Evolutionary conservation across 805 yeast species (phyloP), one percentile per base, ranked within the genome.

Genomic region (Kurtzmaniella fragi): DNA sequence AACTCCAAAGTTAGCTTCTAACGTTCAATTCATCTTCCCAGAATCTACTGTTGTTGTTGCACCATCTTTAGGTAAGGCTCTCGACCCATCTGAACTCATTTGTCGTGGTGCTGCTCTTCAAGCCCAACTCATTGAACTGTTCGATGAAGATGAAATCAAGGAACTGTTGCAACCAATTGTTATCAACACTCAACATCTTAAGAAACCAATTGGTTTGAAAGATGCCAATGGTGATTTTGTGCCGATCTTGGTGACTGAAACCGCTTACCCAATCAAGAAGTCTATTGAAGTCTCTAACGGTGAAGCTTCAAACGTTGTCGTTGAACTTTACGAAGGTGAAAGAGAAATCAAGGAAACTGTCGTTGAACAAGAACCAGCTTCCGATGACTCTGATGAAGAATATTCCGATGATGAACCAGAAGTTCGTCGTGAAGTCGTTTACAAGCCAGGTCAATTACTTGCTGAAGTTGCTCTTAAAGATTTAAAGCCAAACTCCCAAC

Each of bases 31-130:
- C 42, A 54, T 88, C 37, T 91, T 91, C 79, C 95, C 95, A 47
- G 93, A 84, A 61, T 61, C 82, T 35, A 81, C 88, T 40, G 75
- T 70, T 38, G 75, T 90, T 39, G 71, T 80, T 45, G 81, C 97
- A 17, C 95, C 98, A 48, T 67, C 83, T 28, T 56, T 73, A 44
- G 91, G 86, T 61, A 88, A 87, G 66, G 85, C 93, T 41, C 59
- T 81, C 45, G 78, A 86, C 67, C 97, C 99, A 44, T 82, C 86
- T 57, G 98, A 93, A 71, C 74, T 89, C 56, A 72, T 84, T 48
- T 82, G 95, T 48, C 82, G 95, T 57, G 99, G 99, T 67, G 95
- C 96, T 42, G 96, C 98, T 46, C 76, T 91, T 60, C 98, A 93
- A 75, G 99, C 96, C 37, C 80, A 95, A 29, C 72, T 91, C 54